A percentile compares a stretch with the other conserved stretches of the same genome.
Evolutionary conservation across 352 stramenopile genomes (phyloP).

Genomic region (Saprolegnia parasitica): DNA sequence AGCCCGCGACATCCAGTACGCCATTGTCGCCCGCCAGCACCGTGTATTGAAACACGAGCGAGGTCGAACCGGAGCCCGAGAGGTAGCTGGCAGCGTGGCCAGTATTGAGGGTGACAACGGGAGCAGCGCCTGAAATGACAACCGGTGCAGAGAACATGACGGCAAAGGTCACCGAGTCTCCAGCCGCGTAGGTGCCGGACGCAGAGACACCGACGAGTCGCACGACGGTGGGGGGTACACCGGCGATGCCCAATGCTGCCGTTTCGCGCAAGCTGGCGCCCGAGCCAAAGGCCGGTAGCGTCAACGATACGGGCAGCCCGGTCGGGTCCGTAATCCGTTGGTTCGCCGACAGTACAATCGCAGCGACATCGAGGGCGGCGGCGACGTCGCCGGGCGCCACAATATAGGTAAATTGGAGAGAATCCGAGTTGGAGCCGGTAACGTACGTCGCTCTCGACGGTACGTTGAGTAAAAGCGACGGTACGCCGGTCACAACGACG

Average conservation of each 20-base stretch:
- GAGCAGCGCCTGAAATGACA: conserved; percentile 1
- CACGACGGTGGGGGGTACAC: conserved; percentile 38
- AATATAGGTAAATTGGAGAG: conserved; percentile 27
- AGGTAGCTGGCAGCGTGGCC: conserved; percentile 16
- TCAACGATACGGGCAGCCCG: conserved; percentile 44
- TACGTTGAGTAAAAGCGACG: conserved; percentile 31
- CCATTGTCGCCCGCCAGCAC: conserved; percentile 37
- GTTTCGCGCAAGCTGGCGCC: conserved; percentile 47
- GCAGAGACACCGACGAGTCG: conserved; percentile 36
- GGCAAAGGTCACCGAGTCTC: conserved; percentile 30
- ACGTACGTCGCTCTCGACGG: conserved; percentile 24
- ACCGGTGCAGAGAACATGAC: conserved; percentile 25
- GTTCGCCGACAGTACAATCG: conserved; percentile 49
- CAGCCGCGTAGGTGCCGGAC: conserved; percentile 41
- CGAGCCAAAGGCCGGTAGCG: conserved; percentile 33
- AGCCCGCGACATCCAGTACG: conserved; percentile 40
- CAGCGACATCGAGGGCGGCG: conserved; percentile 44
- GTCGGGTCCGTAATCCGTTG: conserved; percentile 43
- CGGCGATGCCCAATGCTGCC: conserved; percentile 45
- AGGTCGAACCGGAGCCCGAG: conserved; percentile 29
- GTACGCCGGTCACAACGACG: conserved; percentile 49
- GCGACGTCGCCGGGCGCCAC: conserved; percentile 39
- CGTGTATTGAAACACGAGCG: conserved; percentile 43
- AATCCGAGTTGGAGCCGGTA: conserved; percentile 3
- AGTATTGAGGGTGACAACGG: conserved; percentile 7